Conservation (phyloP, 805 yeast genomes). For the Hanseniaspora jakobsenii region DNA sequence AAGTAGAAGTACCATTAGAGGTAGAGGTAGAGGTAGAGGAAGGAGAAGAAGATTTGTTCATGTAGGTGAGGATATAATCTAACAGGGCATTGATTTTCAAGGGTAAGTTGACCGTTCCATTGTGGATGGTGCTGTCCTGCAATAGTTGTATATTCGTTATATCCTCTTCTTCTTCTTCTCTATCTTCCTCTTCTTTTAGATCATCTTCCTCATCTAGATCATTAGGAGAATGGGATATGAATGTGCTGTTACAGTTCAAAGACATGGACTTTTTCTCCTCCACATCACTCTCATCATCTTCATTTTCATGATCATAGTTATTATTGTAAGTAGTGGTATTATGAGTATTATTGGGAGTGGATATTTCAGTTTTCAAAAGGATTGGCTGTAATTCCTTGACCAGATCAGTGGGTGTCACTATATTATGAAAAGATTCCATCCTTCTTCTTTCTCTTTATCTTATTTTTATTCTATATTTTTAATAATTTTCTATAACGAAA, state of each 20-base stretch:
- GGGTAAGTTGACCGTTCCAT: not conserved
- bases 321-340: no score
- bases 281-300: not conserved
- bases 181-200: not conserved
- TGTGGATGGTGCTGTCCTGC: not conserved
- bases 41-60: no score
- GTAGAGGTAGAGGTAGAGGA: no score
- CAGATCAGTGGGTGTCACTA: slow-evolving; percentile 10
- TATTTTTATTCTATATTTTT: not conserved
- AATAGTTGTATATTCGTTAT: slow-evolving; percentile 8
- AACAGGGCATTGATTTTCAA: not conserved
- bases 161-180: slow-evolving; percentile 3
- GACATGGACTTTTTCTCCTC: no score
- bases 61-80: slow-evolving; percentile 11
- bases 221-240: not conserved
- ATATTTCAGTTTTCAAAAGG: not conserved
- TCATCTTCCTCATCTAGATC: not conserved
- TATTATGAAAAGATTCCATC: slow-evolving; percentile 1
- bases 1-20: no score
- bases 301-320: no score
- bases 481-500: no score
- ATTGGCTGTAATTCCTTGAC: slow-evolving; percentile 10
- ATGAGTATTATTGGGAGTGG: not conserved
- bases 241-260: no score
- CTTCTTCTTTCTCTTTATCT: not conserved